Base-by-base conservation (phyloP, 306 rosid species). In the Cucurbita maxima region DNA sequence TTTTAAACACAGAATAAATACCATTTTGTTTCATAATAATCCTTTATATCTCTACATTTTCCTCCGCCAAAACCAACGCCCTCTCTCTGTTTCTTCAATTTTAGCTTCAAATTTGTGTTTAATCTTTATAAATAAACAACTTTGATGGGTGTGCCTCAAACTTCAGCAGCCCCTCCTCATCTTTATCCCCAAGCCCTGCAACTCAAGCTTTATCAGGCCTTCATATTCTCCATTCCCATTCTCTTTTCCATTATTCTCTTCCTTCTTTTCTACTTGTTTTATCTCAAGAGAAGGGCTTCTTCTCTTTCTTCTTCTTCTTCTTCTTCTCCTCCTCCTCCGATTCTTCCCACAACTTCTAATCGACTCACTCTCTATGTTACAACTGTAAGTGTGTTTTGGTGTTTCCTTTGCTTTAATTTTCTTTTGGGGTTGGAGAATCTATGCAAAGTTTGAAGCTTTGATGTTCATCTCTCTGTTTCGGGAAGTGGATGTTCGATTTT, bases 211-310 rank as follows among this genome's bases (percentile, higher is more conserved):
- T 92, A 92, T 69, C 97, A 92, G 14, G 97, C 97, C 76, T 92
- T 92, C 89, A 88, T 90, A 64, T 89, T 92, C 81, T 92, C 97
- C 34, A 88, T 92, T 66, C 98, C 98, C 0, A 86, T 92, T 59
- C 92, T 92, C 55, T 89, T 92, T 52, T 88, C 96, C 72, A 87
- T 91, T 45, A 89, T 91, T 81, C 83, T 91, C 36, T 79, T 91
- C 36, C 56, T 70, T 48, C 74, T 70, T 30, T 70, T 70, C 47
- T 70, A 70, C 45, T 34, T 70, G 45, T 70, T 70, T n/a, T 70
- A 89, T 85, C 98, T 92, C 86, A 92, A 88, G 77, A 82, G 92
- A 15, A 89, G 96, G 38, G 88, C 96, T 67, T 76, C 90, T 25
- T 77, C 83, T 72, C 86, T 69, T 5, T 69, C 73, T n/a, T 47